These are phyloP conservation scores for Gamsiella multidivaricata DNA, from an alignment of 192 early-diverging fungal genomes.

Conservation along the genomic window DNA sequence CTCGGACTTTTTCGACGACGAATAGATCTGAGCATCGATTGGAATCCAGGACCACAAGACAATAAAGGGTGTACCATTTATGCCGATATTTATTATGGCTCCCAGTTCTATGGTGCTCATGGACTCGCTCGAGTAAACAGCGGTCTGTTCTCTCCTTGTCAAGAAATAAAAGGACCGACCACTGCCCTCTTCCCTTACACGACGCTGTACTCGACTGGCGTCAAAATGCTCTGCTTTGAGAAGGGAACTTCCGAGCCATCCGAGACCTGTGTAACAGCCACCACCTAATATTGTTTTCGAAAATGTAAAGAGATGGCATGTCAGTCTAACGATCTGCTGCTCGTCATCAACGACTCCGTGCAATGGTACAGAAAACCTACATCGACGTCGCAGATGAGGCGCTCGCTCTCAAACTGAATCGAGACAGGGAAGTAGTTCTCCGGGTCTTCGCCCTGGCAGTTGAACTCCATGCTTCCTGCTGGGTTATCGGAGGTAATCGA, in stretches of 20 bases:
- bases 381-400: conserved; percentile 81
- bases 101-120: too few relatives aligned
- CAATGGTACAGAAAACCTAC: conserved; percentile 44
- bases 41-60: too few relatives aligned
- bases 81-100: too few relatives aligned
- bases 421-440: conserved; percentile 88
- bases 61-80: too few relatives aligned
- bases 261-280: conserved; percentile 61
- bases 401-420: conserved; percentile 78
- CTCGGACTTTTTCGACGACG: not conserved
- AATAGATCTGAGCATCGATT: too few relatives aligned
- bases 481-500: conserved; percentile 82
- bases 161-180: too few relatives aligned
- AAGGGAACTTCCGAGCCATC: conserved; percentile 73
- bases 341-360: too few relatives aligned
- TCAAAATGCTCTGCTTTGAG: conserved; percentile 77
- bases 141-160: too few relatives aligned
- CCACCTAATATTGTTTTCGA: conserved; percentile 58
- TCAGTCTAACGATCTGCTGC: too few relatives aligned
- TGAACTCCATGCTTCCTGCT: conserved; percentile 89
- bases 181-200: conserved; percentile 61
- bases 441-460: conserved; percentile 78
- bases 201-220: conserved; percentile 87
- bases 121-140: too few relatives aligned
- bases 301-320: not conserved